These are phyloP conservation scores for Jimgerdemannia flammicorona DNA, from an alignment of 192 early-diverging fungal genomes.

Conservation along the genomic window DNA sequence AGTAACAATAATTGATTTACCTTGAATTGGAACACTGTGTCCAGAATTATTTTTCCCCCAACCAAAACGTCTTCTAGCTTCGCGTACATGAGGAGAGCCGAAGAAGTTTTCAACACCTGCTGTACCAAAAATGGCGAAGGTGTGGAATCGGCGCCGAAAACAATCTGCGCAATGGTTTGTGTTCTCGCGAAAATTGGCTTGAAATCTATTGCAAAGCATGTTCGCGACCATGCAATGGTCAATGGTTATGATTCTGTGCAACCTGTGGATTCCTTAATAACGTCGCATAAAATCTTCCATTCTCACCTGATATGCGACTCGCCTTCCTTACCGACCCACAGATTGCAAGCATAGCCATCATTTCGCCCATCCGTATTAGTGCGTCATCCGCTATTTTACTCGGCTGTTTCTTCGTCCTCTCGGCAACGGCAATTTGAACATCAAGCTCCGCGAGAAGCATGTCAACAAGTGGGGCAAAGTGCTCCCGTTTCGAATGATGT, in stretches of 20 bases:
- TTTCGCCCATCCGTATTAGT: slow-evolving; percentile 28
- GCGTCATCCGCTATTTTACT: slow-evolving; percentile 21
- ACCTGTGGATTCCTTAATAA: not conserved
- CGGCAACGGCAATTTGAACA: slow-evolving; percentile 14
- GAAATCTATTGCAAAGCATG: slow-evolving; percentile 29
- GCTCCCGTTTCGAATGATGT: slow-evolving; percentile 45
- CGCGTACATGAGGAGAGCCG: slow-evolving; percentile 24
- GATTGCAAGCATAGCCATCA: slow-evolving; percentile 36
- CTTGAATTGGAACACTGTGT: slow-evolving; percentile 17
- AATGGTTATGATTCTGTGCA: no score
- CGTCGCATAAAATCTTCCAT: not conserved
- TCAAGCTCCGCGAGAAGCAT: slow-evolving; percentile 31
- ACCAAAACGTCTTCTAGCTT: slow-evolving; percentile 26
- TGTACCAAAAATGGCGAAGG: slow-evolving; percentile 19
- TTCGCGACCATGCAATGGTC: no score
- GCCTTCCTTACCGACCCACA: slow-evolving; percentile 51
- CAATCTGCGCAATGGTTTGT: slow-evolving; percentile 31
- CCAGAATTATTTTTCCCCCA: slow-evolving; percentile 24
- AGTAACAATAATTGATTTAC: not conserved
- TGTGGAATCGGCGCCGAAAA: slow-evolving; percentile 17
- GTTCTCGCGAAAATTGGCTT: slow-evolving; percentile 35
- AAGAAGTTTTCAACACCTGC: slow-evolving; percentile 20
- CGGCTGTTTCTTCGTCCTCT: slow-evolving; percentile 3
- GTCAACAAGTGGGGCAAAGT: slow-evolving; percentile 41
- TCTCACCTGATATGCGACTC: slow-evolving; percentile 30